Evolutionary conservation across 2,329 filamentous ascomycete species (phyloP).

Genomic region (Immersiporthe knoxdaviesiana): DNA sequence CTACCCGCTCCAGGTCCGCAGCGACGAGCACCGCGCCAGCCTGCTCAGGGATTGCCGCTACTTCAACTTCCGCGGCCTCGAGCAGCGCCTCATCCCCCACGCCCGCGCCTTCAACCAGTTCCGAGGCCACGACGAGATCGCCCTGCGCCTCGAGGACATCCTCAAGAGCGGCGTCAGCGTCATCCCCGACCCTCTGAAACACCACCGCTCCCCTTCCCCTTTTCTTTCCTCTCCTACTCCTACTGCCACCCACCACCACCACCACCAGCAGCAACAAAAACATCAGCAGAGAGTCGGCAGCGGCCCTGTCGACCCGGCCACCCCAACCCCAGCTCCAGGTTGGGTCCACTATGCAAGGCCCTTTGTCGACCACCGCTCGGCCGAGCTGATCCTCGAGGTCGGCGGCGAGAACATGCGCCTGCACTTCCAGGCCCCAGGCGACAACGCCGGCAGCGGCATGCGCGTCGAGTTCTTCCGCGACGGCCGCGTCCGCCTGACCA

Average conservation of each 20-base stretch:
- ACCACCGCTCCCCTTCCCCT: constrained; percentile 28
- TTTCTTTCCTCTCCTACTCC: constrained; percentile 35
- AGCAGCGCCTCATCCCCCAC: constrained; percentile 83
- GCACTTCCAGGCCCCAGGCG: constrained; percentile 44
- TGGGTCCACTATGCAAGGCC: constrained; percentile 83
- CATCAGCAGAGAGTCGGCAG: constrained; percentile 55
- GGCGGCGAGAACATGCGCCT: constrained; percentile 66
- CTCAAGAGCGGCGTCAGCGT: constrained; percentile 82
- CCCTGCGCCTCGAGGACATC: constrained; percentile 81
- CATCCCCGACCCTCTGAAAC: constrained; percentile 51
- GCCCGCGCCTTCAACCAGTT: constrained; percentile 74
- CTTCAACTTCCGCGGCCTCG: constrained; percentile 88
- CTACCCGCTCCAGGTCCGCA: constrained; percentile 77
- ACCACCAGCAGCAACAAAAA: not conserved
- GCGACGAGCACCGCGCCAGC: constrained; percentile 75
- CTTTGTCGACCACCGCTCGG: constrained; percentile 74
- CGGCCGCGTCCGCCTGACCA: constrained; percentile 69
- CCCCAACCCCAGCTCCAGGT: too few relatives aligned
- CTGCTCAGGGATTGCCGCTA: constrained; percentile 87
- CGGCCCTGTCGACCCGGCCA: constrained; percentile 59
- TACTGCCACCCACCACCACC: constrained; percentile 54
- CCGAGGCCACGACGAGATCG: constrained; percentile 72
- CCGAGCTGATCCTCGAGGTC: constrained; percentile 81
- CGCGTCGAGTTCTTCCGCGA: constrained; percentile 76
- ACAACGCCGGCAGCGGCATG: constrained; percentile 35